phyloP scores from a whole-genome alignment of 2,329 filamentous ascomycete genomes.

The Escovopsis sp. region DNA sequence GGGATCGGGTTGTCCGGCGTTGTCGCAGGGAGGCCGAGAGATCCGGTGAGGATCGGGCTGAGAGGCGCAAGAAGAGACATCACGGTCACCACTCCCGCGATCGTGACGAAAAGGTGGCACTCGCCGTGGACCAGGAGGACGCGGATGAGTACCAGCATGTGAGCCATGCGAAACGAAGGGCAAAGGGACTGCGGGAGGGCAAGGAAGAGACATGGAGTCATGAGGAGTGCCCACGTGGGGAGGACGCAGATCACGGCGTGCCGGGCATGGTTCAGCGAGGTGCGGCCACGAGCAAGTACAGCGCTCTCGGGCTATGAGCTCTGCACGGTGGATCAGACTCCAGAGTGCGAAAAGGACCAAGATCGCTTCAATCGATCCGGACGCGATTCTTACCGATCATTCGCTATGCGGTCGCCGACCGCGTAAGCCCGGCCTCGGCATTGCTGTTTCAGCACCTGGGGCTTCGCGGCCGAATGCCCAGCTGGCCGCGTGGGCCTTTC shows the following conservation, averaged over 20 bases:
- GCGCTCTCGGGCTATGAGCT: conserved; percentile 20
- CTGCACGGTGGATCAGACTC: too few relatives aligned
- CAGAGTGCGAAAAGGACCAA: too few relatives aligned
- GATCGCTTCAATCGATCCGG: too few relatives aligned
- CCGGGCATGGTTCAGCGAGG: conserved; percentile 14
- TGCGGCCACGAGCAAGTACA: conserved; percentile 17
- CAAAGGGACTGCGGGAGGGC: background rate
- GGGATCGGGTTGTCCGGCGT: conserved; percentile 30
- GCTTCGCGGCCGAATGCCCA: too few relatives aligned
- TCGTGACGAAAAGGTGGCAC: conserved; percentile 6
- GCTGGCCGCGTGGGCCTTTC: too few relatives aligned
- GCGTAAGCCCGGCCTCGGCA: too few relatives aligned
- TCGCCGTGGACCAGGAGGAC: conserved; percentile 1
- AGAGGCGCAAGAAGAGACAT: conserved; percentile 12
- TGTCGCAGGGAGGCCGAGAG: conserved; percentile 34
- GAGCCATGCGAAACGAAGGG: background rate
- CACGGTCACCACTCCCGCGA: too few relatives aligned
- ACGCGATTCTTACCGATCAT: too few relatives aligned
- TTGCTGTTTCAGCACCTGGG: too few relatives aligned
- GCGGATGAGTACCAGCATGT: background rate
- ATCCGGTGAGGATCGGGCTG: conserved; percentile 11
- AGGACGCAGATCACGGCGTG: conserved; percentile 8
- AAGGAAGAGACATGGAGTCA: background rate
- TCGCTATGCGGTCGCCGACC: too few relatives aligned
- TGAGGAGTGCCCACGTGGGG: background rate